A percentile compares a stretch with the other conserved stretches of the same genome.
Conservation (phyloP, 2,329 filamentous ascomycete species). For the Elsinoe necatrix region DNA sequence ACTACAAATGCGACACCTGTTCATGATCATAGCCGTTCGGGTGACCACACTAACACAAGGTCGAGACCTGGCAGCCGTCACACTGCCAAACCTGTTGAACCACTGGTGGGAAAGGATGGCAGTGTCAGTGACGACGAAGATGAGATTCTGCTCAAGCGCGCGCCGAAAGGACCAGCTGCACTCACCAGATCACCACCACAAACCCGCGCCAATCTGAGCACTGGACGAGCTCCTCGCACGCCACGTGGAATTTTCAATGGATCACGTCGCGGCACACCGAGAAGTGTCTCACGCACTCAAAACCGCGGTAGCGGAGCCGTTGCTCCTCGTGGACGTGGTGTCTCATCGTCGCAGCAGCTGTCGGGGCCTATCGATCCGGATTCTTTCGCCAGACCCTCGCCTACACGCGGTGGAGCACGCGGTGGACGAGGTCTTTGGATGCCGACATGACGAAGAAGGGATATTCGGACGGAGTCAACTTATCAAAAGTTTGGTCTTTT, state of each 20-base stretch:
- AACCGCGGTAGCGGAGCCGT: constrained; percentile 23
- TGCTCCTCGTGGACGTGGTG: constrained; percentile 21
- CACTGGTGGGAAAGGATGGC: constrained; percentile 1
- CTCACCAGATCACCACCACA: constrained; percentile 22
- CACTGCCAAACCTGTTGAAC: background rate
- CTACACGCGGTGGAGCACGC: constrained; percentile 23
- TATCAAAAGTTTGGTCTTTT: background rate
- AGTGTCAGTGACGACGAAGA: constrained; percentile 19
- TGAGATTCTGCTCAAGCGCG: constrained; percentile 23
- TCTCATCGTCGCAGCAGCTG: constrained; percentile 15
- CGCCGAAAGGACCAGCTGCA: constrained; percentile 27
- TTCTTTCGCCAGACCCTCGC: constrained; percentile 29
- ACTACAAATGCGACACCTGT: background rate
- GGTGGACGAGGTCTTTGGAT: constrained; percentile 30
- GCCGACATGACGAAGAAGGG: constrained; percentile 23
- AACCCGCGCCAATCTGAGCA: background rate
- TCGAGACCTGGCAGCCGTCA: background rate
- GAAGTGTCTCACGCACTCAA: background rate
- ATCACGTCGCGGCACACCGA: background rate
- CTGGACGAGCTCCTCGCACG: background rate
- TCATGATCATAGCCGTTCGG: background rate
- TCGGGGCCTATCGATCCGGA: constrained; percentile 31
- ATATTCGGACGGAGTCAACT: background rate
- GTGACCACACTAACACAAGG: background rate
- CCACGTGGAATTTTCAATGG: background rate